Evolutionary conservation across 352 stramenopile genomes (phyloP).

Genomic region (Phytophthora colocasiae): DNA sequence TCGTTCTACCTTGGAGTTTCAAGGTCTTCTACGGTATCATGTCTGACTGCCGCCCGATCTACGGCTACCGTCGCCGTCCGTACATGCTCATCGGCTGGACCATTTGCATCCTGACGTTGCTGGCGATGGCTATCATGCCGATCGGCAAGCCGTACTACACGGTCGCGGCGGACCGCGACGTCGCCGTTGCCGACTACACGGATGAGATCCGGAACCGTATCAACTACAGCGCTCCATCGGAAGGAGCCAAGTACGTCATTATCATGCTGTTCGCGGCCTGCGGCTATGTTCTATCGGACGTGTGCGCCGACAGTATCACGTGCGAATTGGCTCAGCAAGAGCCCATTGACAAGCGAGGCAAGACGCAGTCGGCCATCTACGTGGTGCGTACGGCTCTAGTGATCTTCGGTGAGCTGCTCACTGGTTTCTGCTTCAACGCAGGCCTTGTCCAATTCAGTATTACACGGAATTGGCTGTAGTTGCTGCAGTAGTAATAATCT

Average conservation of each 20-base stretch:
- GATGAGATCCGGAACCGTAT: conserved; percentile 33
- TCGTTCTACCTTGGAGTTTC: conserved; percentile 63
- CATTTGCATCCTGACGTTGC: conserved; percentile 50
- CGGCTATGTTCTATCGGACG: conserved; percentile 82
- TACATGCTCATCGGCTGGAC: conserved; percentile 72
- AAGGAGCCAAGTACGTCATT: conserved; percentile 65
- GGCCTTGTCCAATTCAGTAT: no score
- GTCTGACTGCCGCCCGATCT: conserved; percentile 62
- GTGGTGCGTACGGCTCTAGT: conserved; percentile 41
- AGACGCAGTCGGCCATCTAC: conserved; percentile 57
- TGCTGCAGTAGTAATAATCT: no score
- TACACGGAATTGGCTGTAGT: no score
- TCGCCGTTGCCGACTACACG: conserved; percentile 32
- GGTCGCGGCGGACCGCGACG: conserved; percentile 26
- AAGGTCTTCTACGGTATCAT: conserved; percentile 75
- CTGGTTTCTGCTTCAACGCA: conserved; percentile 64
- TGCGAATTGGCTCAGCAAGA: conserved; percentile 58
- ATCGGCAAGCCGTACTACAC: conserved; percentile 58
- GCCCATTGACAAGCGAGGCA: conserved; percentile 45
- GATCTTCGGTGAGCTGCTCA: conserved; percentile 46
- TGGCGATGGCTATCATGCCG: conserved; percentile 52
- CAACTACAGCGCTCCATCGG: conserved; percentile 39
- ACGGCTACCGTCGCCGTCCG: conserved; percentile 61
- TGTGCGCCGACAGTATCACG: conserved; percentile 66
- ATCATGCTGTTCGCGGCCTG: conserved; percentile 76